Evolutionary conservation across 345 rosid genomes (phyloP), one percentile per base, ranked within the genome.

Genomic region (Gossypium thurberi): DNA sequence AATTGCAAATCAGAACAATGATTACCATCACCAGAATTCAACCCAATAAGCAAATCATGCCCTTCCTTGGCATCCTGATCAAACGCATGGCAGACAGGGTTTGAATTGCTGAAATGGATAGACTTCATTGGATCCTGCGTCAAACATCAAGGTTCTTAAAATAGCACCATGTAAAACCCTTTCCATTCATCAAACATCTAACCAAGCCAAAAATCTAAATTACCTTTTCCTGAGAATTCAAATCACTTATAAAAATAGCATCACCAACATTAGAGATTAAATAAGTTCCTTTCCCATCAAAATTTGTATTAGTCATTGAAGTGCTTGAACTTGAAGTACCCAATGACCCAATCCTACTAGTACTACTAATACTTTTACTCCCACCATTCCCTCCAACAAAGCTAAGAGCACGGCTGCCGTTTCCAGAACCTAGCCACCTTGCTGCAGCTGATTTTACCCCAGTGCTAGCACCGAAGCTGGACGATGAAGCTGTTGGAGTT

Each of bases 141-240:
- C 28, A 70, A 79, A 78, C 71, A 71, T 23, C 56, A 78, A 58
- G 74, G 47, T 65, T 72, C 72, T 62, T 68, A 78, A 71, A 23
- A 52, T 71, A 74, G 76, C 60, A 71, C 46, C 59, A 55, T 60
- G 52, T 11, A 18, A 50, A 53, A 25, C 9, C 25, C 10, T 25
- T 28, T 4, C 15, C 23, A 71, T n/a, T 56, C 67, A 75, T 58
- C 57, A 4, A 52, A 75, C 77, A 76, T 43, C 58, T 4, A 5
- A 69, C 63, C 65, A 66, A 66, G 6, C 23, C 40, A 59, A 37
- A 71, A 14, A 20, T 17, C 40, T 37, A 65, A 74, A 50, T 81
- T 82, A 91, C 99, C 98, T 96, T 96, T 77, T 96, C 98, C 80
- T 91, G 97, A 69, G 99, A 96, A 80, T 93, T 93, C 83, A 93